A percentile compares a stretch with the other conserved stretches of the same genome.
Evolutionary conservation across 441 rosid genomes (phyloP).

Genomic region (Arabidopsis lyrata): DNA sequence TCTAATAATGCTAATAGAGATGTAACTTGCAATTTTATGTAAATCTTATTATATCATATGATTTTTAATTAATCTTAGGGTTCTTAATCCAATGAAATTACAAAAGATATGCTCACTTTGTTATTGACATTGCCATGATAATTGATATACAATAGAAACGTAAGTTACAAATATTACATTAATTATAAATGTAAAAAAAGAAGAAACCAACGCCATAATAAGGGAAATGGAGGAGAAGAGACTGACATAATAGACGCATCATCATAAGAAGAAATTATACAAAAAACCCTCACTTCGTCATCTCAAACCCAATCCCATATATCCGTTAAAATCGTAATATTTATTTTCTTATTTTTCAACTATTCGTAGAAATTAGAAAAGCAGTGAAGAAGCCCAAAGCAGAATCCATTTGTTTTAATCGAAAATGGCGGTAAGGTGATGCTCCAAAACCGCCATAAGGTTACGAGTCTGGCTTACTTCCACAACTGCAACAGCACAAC

Average conservation of each 20-base stretch:
- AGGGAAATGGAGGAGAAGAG: neutral
- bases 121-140: neutral
- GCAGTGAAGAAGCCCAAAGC: slow-evolving; percentile 4
- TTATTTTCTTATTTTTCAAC: slow-evolving; percentile 26
- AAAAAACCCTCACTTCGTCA: slow-evolving; percentile 19
- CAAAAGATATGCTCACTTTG: neutral
- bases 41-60: slow-evolving; percentile 26
- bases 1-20: slow-evolving; percentile 43
- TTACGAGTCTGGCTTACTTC: slow-evolving; percentile 63
- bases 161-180: slow-evolving; percentile 12
- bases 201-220: neutral
- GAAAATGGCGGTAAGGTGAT: slow-evolving; percentile 79
- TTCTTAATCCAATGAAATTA: neutral
- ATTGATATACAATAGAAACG: neutral
- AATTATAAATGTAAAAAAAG: neutral
- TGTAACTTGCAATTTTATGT: slow-evolving; percentile 54
- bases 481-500: slow-evolving; percentile 50
- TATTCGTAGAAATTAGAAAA: slow-evolving; percentile 21
- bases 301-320: slow-evolving; percentile 24
- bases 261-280: slow-evolving; percentile 19
- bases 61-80: neutral
- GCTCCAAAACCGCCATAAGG: slow-evolving; percentile 80
- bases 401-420: slow-evolving; percentile 45
- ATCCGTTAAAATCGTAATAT: slow-evolving; percentile 15
- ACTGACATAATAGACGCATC: neutral